Evolutionary conservation across 805 yeast genomes (phyloP).

Genomic region (Hanseniaspora mollemarum): DNA sequence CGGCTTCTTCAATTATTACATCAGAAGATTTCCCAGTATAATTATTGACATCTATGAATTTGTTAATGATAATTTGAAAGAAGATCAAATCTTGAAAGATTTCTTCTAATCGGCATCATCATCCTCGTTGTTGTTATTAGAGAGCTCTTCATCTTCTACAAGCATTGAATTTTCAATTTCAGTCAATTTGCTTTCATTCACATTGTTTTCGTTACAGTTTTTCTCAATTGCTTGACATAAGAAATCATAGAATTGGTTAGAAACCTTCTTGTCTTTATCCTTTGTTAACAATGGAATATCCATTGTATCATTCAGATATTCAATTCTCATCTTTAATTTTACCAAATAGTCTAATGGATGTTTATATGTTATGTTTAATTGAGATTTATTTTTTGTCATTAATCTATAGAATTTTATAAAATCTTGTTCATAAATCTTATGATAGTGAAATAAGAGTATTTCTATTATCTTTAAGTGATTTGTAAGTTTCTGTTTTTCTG

Average conservation of each 20-base stretch:
- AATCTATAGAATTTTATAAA: conserved; percentile 7
- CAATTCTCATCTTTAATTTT: conserved; percentile 13
- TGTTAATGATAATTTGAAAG: conserved; percentile 44
- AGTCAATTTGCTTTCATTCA: conserved; percentile 18
- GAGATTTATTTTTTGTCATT: conserved; percentile 7
- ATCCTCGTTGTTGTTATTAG: conserved; percentile 20
- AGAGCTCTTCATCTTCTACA: conserved; percentile 22
- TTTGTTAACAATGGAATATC: conserved; percentile 9
- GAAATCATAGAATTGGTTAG: conserved; percentile 16
- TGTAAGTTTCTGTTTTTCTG: background rate
- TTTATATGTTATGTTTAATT: background rate
- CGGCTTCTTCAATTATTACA: conserved; percentile 73
- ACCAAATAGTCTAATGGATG: background rate
- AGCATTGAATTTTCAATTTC: conserved; percentile 19
- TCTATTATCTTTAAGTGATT: conserved; percentile 7
- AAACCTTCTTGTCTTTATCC: background rate
- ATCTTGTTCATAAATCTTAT: conserved; percentile 8
- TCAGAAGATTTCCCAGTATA: conserved; percentile 61
- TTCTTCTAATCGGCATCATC: conserved; percentile 28
- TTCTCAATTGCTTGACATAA: conserved; percentile 20
- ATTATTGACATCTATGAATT: conserved; percentile 63
- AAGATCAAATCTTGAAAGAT: conserved; percentile 48
- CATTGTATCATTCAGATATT: conserved; percentile 1
- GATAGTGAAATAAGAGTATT: conserved; percentile 10
- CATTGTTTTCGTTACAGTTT: conserved; percentile 21